Evolutionary conservation across 2,329 filamentous ascomycete genomes (phyloP).

Genomic region (Fusarium algeriense): DNA sequence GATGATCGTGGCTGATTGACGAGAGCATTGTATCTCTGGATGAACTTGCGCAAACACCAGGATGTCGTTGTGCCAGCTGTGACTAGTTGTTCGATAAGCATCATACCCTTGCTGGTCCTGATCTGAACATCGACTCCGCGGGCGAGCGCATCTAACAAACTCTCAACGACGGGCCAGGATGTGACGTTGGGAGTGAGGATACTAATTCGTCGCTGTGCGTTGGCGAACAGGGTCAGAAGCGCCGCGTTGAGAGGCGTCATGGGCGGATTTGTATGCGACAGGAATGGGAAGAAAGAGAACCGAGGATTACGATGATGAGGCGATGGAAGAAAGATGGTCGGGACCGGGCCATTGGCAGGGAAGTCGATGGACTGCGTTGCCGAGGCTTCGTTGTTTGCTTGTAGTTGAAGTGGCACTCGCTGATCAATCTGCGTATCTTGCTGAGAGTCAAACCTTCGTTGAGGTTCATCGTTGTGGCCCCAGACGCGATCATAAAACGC

Average conservation of each 20-base stretch:
- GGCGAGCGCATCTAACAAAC: conserved; percentile 69
- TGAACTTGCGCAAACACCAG: conserved; percentile 70
- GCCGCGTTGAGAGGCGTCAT: conserved; percentile 76
- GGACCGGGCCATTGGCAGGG: conserved; percentile 48
- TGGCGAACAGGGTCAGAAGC: conserved; percentile 69
- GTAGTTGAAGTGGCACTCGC: background rate
- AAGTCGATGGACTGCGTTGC: conserved; percentile 50
- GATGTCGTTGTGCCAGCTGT: conserved; percentile 81
- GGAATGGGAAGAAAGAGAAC: conserved; percentile 71
- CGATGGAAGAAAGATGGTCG: conserved; percentile 78
- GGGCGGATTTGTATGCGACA: conserved; percentile 63
- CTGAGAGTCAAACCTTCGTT: background rate
- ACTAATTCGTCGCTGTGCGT: conserved; percentile 70
- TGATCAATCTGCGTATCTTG: background rate
- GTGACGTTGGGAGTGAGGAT: conserved; percentile 86
- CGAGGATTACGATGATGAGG: conserved; percentile 76
- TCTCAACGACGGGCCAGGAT: conserved; percentile 71
- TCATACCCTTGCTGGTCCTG: conserved; percentile 76
- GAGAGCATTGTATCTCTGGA: conserved; percentile 63
- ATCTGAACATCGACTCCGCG: conserved; percentile 77
- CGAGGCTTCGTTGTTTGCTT: conserved; percentile 29
- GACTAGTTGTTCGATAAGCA: conserved; percentile 83
- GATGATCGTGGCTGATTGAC: conserved; percentile 30
- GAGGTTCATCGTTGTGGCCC: conserved; percentile 54
- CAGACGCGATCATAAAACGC: conserved; percentile 78